Evolutionary conservation across 2,329 filamentous ascomycete genomes (phyloP), one percentile per base, ranked within the genome.

Genomic region (Neonectria hederae): DNA sequence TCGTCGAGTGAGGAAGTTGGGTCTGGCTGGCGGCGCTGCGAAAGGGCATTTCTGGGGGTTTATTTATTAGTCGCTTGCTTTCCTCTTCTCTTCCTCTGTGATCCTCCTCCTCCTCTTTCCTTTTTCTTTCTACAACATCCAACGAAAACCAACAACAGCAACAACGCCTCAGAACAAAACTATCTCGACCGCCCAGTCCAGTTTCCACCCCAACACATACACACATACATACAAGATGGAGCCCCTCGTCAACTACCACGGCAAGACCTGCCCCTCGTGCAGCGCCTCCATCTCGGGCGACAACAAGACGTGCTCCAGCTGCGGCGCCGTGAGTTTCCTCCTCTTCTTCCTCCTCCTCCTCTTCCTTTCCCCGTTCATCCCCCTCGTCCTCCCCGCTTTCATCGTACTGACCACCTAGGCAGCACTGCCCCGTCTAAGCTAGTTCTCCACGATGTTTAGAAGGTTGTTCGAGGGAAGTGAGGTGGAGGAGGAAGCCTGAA

Each of bases 251-350:
- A 77, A 81, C 76, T 65, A 63, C 64, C 73, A 74, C 76, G 75
- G 80, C 73, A 71, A 74, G 62, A 69, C 75, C 71, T 89, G 86
- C 82, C 86, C 86, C 80, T 87, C 85, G 80, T 89, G 86, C 82
- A 83, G 81, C 72, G 78, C 81, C 71, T 65, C 79, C 74, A 81
- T 83, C 70, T 72, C 77, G 51, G 80, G 80, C 70, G 71, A 72
- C 45, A 71, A 72, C 79, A 89, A 89, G 85, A 82, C 80, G 65
- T 89, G 86, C 80, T 71, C 74, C 63, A 79, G 81, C 62, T 89
- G 86, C 79, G 86, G 86, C 60, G 85, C 86, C 73, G 86, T 89
- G 81, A 73, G 86, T 81, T 35, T 35, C 22, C 14, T 30, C 17
- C n/a, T n/a, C 10, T 28, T 42, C 7, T 5, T 32, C 4, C 17